Evolutionary conservation across 2,329 filamentous ascomycete genomes (phyloP).

Genomic region (Penicillium digitatum): DNA sequence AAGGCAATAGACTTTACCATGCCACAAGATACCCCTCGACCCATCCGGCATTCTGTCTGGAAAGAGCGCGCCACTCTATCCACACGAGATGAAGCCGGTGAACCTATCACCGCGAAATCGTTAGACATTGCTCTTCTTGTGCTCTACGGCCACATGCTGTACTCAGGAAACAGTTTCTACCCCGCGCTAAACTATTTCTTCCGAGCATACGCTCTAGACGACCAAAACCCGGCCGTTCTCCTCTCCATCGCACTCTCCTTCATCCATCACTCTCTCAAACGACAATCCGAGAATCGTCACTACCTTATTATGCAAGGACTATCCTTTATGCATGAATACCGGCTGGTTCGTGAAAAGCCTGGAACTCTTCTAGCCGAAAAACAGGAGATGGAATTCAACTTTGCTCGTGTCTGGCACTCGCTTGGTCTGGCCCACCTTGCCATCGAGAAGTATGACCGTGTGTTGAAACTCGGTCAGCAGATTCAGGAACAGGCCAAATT

Average conservation of each 20-base stretch:
- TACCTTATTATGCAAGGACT: conserved; percentile 82
- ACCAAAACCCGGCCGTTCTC: conserved; percentile 71
- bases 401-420: conserved; percentile 70
- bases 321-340: conserved; percentile 72
- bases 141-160: conserved; percentile 86
- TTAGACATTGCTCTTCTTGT: conserved; percentile 79
- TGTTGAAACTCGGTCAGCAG: conserved; percentile 49
- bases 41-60: conserved; percentile 42
- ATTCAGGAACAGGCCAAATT: conserved; percentile 38
- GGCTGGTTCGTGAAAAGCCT: conserved; percentile 53
- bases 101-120: conserved; percentile 40
- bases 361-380: conserved; percentile 45
- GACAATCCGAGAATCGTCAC: conserved; percentile 85
- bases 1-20: conserved; percentile 78
- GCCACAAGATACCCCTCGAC: conserved; percentile 39
- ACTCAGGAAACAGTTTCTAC: conserved; percentile 75
- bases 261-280: conserved; percentile 82
- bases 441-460: conserved; percentile 64
- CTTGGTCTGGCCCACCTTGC: conserved; percentile 71
- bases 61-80: conserved; percentile 43
- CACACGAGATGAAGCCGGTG: conserved; percentile 36
- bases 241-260: conserved; percentile 80
- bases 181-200: conserved; percentile 86
- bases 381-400: conserved; percentile 79
- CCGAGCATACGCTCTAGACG: conserved; percentile 67